Base-by-base conservation (phyloP, 2,329 filamentous ascomycete species). In the Tolypocladium tropicale region DNA sequence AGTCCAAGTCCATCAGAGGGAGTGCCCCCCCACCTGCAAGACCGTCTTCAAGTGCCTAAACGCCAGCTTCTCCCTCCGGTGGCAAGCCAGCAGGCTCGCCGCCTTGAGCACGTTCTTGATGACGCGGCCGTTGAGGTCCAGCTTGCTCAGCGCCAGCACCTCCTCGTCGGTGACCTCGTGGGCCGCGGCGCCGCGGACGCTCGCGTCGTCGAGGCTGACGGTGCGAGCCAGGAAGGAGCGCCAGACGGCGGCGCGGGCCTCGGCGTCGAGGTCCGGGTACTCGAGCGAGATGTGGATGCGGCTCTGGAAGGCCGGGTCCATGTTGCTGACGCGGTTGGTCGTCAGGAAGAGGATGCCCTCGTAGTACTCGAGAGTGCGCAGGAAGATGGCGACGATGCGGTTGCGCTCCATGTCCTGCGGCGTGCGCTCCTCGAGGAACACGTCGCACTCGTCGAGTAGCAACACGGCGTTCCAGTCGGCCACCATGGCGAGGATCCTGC, bases 401-500 rank as follows among this genome's bases (percentile, higher is more conserved):
- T 71, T 69, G 2, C 67, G 66, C 52, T 66, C 63, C 28, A 71
- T 65, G 41, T 71, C 63, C 60, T 72, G 59, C n/a, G 70, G 54
- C 58, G 61, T 56, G 53, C 70, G 64, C 58, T 73, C 60, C 66
- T 71, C 62, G n/a, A 76, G 68, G 62, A 76, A 77, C n/a, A 75
- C 71, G 21, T 76, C 74, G n/a, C 66, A 68, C 51, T 69, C 67
- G 37, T 69, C 67, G 10, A 69, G 62, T 14, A 69, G 61, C 7
- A 77, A 58, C 0, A 76, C 69, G 18, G 69, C 72, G 50, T 73
- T 68, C 75, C 74, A 77, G 58, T 65, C 63, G 5, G 88, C 83
- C 1, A 87, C 86, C 58, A 92, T 84, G 65, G 89, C 84, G 58
- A 92, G 61, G 54, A 70, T 68, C 0, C 57, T 59, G 0, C 55